phyloP scores from a whole-genome alignment of 805 yeast species.

The Zygotorulaspora chibaensis region DNA sequence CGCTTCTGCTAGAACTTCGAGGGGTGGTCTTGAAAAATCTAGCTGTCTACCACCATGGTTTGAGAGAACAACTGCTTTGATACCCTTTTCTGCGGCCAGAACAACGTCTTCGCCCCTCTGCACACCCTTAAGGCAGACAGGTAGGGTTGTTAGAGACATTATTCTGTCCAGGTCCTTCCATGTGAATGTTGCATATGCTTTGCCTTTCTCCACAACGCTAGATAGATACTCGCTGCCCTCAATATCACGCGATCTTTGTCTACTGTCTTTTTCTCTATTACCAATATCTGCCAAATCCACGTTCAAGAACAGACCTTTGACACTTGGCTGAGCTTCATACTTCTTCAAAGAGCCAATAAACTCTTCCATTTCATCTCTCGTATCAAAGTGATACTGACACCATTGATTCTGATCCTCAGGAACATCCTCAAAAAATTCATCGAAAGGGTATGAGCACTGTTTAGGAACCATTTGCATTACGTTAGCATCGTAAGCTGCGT shows the following conservation, averaged over 20 bases:
- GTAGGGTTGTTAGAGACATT: constrained; percentile 37
- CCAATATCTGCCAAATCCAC: constrained; percentile 56
- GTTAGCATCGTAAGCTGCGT: constrained; percentile 30
- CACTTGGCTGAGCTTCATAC: constrained; percentile 37
- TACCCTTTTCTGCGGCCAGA: constrained; percentile 52
- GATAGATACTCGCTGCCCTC: constrained; percentile 11
- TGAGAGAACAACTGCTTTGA: constrained; percentile 61
- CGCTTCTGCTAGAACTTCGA: constrained; percentile 57
- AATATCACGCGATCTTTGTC: constrained; percentile 27
- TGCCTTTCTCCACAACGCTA: constrained; percentile 5
- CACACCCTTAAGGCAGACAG: constrained; percentile 57
- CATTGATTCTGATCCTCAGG: constrained; percentile 40
- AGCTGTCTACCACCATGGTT: constrained; percentile 75
- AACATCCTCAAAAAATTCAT: constrained; percentile 39
- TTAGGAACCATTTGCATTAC: constrained; percentile 48
- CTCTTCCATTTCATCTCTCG: constrained; percentile 33
- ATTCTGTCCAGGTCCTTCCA: constrained; percentile 37
- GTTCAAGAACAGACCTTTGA: constrained; percentile 49
- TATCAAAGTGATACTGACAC: constrained; percentile 47
- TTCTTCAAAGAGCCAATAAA: constrained; percentile 33
- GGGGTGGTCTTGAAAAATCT: constrained; percentile 57
- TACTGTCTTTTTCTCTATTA: constrained; percentile 47
- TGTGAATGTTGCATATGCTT: constrained; percentile 23
- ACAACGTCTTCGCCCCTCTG: constrained; percentile 64
- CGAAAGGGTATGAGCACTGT: constrained; percentile 39